A percentile compares a stretch with the other conserved stretches of the same genome.
Conservation (phyloP, 2,329 filamentous ascomycete species). For the Penicillium frequentans region DNA sequence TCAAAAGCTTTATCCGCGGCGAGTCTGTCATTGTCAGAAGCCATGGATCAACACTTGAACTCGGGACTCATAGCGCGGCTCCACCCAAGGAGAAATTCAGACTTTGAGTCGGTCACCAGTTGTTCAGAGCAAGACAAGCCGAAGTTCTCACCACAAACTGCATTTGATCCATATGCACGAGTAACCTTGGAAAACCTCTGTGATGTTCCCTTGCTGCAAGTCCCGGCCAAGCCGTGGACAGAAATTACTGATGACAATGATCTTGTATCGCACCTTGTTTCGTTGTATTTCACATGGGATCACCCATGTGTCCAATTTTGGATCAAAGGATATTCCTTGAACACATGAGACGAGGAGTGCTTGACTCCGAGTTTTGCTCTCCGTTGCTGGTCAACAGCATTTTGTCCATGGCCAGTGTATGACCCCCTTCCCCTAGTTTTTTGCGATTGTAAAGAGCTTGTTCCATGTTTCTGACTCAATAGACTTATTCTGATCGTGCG, state of each 20-base stretch:
- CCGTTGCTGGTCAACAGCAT: constrained; percentile 85
- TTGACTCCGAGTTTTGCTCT: constrained; percentile 72
- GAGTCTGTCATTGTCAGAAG: constrained; percentile 9
- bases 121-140: constrained; percentile 6
- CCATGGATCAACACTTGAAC: constrained; percentile 2
- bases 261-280: constrained; percentile 77
- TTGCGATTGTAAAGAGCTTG: background rate
- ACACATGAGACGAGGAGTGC: constrained; percentile 31
- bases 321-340: constrained; percentile 73
- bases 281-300: constrained; percentile 94
- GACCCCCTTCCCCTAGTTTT: constrained; percentile 3
- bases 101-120: constrained; percentile 4
- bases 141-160: background rate
- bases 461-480: background rate
- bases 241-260: constrained; percentile 72
- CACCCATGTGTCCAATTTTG: constrained; percentile 84
- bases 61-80: background rate
- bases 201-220: constrained; percentile 35
- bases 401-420: constrained; percentile 57
- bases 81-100: constrained; percentile 10
- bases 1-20: constrained; percentile 3
- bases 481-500: constrained; percentile 40
- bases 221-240: constrained; percentile 63
- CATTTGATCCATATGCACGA: constrained; percentile 23
- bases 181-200: constrained; percentile 33